These are phyloP conservation scores for Hypomyces rosellus DNA, from an alignment of 2,329 filamentous ascomycete species.

Conservation along the genomic window DNA sequence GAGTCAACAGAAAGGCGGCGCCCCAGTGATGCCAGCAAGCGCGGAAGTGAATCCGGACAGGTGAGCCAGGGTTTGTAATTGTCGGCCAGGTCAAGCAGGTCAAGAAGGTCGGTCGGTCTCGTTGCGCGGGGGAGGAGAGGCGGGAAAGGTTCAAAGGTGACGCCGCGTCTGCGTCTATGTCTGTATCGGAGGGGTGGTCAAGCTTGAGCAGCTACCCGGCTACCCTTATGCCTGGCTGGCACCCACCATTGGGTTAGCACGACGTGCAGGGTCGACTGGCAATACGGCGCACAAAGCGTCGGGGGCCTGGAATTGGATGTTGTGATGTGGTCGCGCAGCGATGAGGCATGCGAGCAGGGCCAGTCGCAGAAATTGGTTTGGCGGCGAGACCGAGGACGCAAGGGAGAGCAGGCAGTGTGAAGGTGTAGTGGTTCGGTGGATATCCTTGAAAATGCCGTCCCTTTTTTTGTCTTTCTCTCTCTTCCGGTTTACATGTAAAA, in stretches of 20 bases:
- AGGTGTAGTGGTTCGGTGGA: neutral
- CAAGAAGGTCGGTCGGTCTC: neutral
- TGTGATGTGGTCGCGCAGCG: conserved; percentile 25
- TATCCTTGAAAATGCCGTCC: no score
- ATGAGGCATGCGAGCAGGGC: conserved; percentile 28
- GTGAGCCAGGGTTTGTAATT: conserved; percentile 5
- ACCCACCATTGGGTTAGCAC: conserved; percentile 11
- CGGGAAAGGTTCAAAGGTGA: conserved; percentile 4
- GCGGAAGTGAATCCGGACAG: conserved; percentile 13
- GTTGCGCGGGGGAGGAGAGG: neutral
- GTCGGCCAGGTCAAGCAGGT: conserved; percentile 4
- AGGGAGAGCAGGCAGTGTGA: neutral
- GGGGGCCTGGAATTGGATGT: conserved; percentile 8
- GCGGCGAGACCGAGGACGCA: neutral
- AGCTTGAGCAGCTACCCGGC: conserved; percentile 19
- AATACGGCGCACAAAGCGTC: conserved; percentile 11
- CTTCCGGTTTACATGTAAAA: no score
- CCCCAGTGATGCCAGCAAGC: conserved; percentile 17
- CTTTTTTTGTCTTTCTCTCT: no score
- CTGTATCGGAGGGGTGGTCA: conserved; percentile 2
- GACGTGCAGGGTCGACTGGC: conserved; percentile 7
- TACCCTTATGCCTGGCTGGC: conserved; percentile 15
- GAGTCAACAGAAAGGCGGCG: conserved; percentile 18
- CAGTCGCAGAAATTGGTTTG: conserved; percentile 4
- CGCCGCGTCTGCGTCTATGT: conserved; percentile 6